phyloP scores from a whole-genome alignment of 176 grass and related monocot species.

The Musa troglodytarum region DNA sequence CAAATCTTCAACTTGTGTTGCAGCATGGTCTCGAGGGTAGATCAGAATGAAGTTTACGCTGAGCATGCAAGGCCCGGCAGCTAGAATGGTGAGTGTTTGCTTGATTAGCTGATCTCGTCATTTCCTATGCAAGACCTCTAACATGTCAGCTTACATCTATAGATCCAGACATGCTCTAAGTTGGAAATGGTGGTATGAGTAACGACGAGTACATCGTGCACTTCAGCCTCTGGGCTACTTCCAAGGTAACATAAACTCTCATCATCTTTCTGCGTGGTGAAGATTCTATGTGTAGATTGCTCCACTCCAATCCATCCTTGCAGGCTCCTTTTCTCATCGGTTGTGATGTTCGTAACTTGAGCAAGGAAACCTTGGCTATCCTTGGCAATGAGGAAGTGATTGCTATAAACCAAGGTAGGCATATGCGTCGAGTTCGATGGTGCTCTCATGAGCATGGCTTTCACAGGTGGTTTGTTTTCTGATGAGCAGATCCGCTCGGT shows the following conservation, averaged over 20 bases:
- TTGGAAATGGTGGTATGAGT: constrained; percentile 79
- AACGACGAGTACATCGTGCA: constrained; percentile 70
- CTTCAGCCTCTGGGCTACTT: constrained; percentile 85
- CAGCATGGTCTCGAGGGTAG: constrained; percentile 74
- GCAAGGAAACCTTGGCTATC: constrained; percentile 61
- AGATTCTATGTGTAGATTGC: background rate
- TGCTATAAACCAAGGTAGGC: constrained; percentile 72
- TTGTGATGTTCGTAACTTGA: constrained; percentile 64
- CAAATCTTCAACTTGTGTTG: background rate
- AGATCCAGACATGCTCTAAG: constrained; percentile 49
- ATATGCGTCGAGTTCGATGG: too few species aligned
- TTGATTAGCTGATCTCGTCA: background rate
- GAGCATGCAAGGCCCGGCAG: constrained; percentile 74
- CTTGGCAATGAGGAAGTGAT: constrained; percentile 85
- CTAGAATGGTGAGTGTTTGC: constrained; percentile 55
- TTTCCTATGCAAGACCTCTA: background rate
- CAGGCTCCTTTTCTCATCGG: constrained; percentile 89
- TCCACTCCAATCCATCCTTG: background rate
- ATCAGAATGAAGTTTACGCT: constrained; percentile 84
- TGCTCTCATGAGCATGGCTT: too few species aligned
- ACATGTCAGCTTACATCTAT: background rate
- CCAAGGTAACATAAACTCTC: constrained; percentile 37
- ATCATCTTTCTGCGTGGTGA: background rate
- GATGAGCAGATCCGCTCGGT: constrained; percentile 45
- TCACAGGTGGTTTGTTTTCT: background rate